phyloP scores from a whole-genome alignment of 305 asterid genomes.

The Solanum hybrid region DNA sequence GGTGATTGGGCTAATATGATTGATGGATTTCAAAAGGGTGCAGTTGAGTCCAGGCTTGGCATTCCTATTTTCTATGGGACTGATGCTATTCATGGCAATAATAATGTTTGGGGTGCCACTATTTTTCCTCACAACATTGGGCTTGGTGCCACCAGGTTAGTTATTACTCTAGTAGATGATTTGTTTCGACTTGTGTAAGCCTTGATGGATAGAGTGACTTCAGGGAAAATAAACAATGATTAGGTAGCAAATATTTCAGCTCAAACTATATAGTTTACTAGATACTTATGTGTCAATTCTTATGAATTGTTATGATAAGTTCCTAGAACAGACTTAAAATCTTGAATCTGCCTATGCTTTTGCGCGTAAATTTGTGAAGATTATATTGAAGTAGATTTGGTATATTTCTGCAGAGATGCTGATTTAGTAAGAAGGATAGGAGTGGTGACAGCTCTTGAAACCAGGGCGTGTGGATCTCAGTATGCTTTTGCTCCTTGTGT shows the following conservation, averaged over 20 bases:
- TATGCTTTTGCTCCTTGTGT: slow-evolving; percentile 93
- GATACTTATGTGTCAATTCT: neutral
- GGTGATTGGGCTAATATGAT: slow-evolving; percentile 83
- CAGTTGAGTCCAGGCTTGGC: slow-evolving; percentile 64
- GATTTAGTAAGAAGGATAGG: slow-evolving; percentile 67
- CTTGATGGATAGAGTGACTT: neutral
- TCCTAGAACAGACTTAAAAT: neutral
- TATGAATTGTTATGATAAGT: neutral
- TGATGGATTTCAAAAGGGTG: slow-evolving; percentile 66
- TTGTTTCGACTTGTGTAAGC: neutral
- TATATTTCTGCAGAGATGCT: slow-evolving; percentile 43
- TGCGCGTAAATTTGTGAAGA: neutral
- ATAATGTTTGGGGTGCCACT: slow-evolving; percentile 84
- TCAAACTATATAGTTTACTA: neutral
- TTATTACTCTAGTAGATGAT: neutral
- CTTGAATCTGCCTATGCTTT: neutral
- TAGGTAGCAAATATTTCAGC: neutral
- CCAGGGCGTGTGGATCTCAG: slow-evolving; percentile 75
- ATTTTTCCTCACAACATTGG: slow-evolving; percentile 90
- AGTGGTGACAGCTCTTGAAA: slow-evolving; percentile 86
- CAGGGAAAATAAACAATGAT: neutral
- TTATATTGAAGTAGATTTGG: neutral
- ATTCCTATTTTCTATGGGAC: slow-evolving; percentile 77
- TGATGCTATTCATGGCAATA: slow-evolving; percentile 94
- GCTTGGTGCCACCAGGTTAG: slow-evolving; percentile 87